Evolutionary conservation across 805 yeast species (phyloP).

Genomic region (Phaffomyces antillensis): DNA sequence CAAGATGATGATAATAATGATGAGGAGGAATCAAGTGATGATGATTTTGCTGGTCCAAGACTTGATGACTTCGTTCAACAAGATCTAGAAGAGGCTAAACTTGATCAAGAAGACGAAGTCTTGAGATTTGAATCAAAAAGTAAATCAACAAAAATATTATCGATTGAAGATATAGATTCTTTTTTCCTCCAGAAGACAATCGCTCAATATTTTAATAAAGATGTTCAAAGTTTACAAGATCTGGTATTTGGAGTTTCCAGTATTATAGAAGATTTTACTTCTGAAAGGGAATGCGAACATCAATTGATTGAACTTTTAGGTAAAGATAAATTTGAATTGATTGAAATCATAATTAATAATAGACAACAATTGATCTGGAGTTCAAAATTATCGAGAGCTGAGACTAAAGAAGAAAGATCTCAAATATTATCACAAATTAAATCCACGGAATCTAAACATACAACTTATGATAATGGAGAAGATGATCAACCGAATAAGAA

Average conservation of each 20-base stretch:
- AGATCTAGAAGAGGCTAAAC: slow-evolving; percentile 13
- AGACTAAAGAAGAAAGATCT: slow-evolving; percentile 29
- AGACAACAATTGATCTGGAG: slow-evolving; percentile 49
- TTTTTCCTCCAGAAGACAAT: slow-evolving; percentile 51
- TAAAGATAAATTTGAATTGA: slow-evolving; percentile 42
- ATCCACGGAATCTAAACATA: slow-evolving; percentile 30
- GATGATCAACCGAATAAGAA: slow-evolving; percentile 17
- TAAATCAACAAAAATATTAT: slow-evolving; percentile 14
- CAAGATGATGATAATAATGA: slow-evolving; percentile 21
- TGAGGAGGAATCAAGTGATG: slow-evolving; percentile 23
- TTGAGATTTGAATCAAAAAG: slow-evolving; percentile 13
- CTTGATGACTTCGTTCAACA: slow-evolving; percentile 23
- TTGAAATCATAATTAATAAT: slow-evolving; percentile 43
- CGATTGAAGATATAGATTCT: slow-evolving; percentile 36
- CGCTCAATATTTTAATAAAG: slow-evolving; percentile 24
- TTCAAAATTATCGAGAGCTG: slow-evolving; percentile 34
- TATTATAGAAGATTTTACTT: slow-evolving; percentile 30
- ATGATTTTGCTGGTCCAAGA: slow-evolving; percentile 28
- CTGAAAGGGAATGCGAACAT: slow-evolving; percentile 42
- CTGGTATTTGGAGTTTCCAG: slow-evolving; percentile 33
- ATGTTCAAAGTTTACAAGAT: slow-evolving; percentile 34
- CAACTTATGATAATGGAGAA: slow-evolving; percentile 26
- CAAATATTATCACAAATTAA: slow-evolving; percentile 37
- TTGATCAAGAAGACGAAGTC: slow-evolving; percentile 17
- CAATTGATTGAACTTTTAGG: slow-evolving; percentile 48